phyloP scores from a whole-genome alignment of 2,329 filamentous ascomycete species.

The Phyllachora maydis region DNA sequence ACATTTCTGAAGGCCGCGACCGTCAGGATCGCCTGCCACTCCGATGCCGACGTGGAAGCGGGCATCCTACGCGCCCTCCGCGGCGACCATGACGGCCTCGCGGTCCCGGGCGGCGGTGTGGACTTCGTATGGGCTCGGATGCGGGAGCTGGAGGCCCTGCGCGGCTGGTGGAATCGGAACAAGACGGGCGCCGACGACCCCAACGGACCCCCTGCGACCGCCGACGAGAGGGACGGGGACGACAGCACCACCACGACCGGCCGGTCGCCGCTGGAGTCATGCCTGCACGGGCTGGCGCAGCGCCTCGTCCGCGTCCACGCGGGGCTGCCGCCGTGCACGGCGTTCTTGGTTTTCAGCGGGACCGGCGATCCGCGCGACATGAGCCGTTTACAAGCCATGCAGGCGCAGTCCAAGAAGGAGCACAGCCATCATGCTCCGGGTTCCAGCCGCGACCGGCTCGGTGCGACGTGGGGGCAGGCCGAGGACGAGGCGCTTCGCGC shows the following conservation, averaged over 20 bases:
- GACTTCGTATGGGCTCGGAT: conserved; percentile 49
- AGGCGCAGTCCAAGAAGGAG: conserved; percentile 39
- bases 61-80: conserved; percentile 35
- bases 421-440: conserved; percentile 41
- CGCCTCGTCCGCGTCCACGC: conserved; percentile 34
- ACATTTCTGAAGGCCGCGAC: conserved; percentile 35
- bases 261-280: conserved; percentile 19
- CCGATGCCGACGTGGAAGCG: conserved; percentile 35
- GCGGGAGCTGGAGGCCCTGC: conserved; percentile 41
- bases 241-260: too few relatives aligned
- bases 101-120: conserved; percentile 37
- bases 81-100: conserved; percentile 34
- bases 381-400: conserved; percentile 37
- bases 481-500: conserved; percentile 41
- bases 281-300: conserved; percentile 20
- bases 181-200: conserved; percentile 13
- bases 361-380: conserved; percentile 49
- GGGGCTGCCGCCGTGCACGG: conserved; percentile 41
- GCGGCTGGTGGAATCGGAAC: conserved; percentile 48
- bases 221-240: neutral
- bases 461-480: conserved; percentile 45
- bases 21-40: conserved; percentile 30
- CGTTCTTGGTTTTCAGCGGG: conserved; percentile 42
- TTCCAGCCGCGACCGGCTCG: conserved; percentile 45
- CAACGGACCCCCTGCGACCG: conserved; percentile 6